These are phyloP conservation scores for Metschnikowia peoriensis DNA, from an alignment of 805 yeast genomes.

Conservation along the genomic window DNA sequence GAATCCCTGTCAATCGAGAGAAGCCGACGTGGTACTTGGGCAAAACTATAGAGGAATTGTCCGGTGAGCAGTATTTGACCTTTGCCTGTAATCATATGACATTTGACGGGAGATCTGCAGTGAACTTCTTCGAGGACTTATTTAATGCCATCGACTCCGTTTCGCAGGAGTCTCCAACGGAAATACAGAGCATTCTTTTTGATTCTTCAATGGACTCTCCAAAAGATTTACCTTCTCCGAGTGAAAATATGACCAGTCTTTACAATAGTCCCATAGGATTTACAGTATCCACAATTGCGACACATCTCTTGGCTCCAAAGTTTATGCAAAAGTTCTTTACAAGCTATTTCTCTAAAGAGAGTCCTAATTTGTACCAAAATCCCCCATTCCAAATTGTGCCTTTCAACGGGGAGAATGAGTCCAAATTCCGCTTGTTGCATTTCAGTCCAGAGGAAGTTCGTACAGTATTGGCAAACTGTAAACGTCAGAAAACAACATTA, in stretches of 20 bases:
- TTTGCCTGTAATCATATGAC: slow-evolving; percentile 15
- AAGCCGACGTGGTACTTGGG: slow-evolving; percentile 10
- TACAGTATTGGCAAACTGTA: slow-evolving; percentile 6
- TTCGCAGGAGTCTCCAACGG: neutral
- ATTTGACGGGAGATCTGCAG: slow-evolving; percentile 16
- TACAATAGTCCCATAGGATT: slow-evolving; percentile 4
- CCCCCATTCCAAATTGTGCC: slow-evolving; percentile 13
- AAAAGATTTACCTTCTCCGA: neutral
- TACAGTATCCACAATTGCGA: neutral
- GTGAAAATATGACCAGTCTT: slow-evolving; percentile 6
- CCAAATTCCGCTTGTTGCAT: slow-evolving; percentile 6
- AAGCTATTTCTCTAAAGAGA: neutral
- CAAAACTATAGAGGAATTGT: neutral
- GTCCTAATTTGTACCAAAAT: slow-evolving; percentile 9
- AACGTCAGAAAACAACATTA: slow-evolving; percentile 5
- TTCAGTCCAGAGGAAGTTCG: slow-evolving; percentile 5
- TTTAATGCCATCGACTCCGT: neutral
- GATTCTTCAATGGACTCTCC: slow-evolving; percentile 1
- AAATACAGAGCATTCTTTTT: slow-evolving; percentile 3
- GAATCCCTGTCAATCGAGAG: slow-evolving; percentile 9
- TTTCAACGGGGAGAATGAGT: slow-evolving; percentile 3
- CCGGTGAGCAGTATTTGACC: slow-evolving; percentile 8
- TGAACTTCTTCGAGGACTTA: slow-evolving; percentile 13
- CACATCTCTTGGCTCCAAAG: slow-evolving; percentile 2
- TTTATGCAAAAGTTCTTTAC: neutral